Conservation (phyloP, 108 stramenopile genomes). For the Stephanodiscus minutulus region DNA sequence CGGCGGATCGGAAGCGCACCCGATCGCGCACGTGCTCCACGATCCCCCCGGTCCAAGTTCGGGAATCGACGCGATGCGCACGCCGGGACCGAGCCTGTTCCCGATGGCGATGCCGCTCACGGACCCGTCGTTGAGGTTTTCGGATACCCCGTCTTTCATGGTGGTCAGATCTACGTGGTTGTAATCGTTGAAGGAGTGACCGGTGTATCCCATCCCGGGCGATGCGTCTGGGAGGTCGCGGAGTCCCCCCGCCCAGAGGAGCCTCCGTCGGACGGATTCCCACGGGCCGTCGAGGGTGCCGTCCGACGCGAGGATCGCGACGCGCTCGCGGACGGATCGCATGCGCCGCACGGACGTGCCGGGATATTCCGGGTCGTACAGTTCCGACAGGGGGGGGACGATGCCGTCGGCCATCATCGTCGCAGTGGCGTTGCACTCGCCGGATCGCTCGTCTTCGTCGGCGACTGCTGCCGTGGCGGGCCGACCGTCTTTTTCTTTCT, state of each 20-base stretch:
- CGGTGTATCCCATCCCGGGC: conserved; percentile 91
- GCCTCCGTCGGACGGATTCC: conserved; percentile 76
- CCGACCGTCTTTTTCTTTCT: too few species aligned
- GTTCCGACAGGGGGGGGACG: background rate
- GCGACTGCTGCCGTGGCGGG: too few species aligned
- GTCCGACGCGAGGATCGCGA: conserved; percentile 52
- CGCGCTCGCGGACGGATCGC: conserved; percentile 63
- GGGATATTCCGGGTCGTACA: conserved; percentile 69
- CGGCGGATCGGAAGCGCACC: conserved; percentile 81
- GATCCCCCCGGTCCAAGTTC: conserved; percentile 88
- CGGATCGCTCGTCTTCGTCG: background rate
- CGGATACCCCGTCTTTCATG: conserved; percentile 73
- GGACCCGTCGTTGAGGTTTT: conserved; percentile 80
- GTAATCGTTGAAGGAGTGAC: conserved; percentile 90
- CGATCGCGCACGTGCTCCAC: conserved; percentile 88
- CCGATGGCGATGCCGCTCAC: conserved; percentile 81
- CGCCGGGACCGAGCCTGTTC: conserved; percentile 81
- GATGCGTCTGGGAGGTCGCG: conserved; percentile 65
- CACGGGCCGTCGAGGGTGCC: conserved; percentile 60
- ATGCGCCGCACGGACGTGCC: conserved; percentile 83
- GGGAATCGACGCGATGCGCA: conserved; percentile 77
- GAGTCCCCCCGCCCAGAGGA: conserved; percentile 92
- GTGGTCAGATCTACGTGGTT: conserved; percentile 92
- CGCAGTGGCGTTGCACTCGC: background rate
- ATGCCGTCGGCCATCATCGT: background rate